Evolutionary conservation across 2,329 filamentous ascomycete species (phyloP).

Genomic region (Botryotinia calthae): DNA sequence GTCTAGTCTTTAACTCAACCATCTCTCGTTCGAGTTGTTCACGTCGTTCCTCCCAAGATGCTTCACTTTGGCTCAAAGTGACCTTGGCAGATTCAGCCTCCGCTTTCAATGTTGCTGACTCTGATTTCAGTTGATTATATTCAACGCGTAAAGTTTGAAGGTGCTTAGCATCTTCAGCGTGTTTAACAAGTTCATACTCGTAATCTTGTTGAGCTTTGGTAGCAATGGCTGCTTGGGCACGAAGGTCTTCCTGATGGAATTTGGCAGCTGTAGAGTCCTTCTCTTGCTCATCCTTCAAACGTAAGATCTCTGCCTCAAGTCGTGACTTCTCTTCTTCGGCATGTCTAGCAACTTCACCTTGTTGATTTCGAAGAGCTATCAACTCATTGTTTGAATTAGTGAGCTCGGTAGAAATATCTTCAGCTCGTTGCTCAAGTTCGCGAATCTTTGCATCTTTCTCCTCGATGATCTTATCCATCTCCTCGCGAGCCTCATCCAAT

Average conservation of each 20-base stretch:
- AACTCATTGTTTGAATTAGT: constrained; percentile 79
- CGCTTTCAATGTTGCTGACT: constrained; percentile 70
- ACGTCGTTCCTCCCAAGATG: constrained; percentile 82
- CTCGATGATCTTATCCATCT: constrained; percentile 71
- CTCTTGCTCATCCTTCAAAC: constrained; percentile 81
- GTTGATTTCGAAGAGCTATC: constrained; percentile 73
- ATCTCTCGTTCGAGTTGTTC: constrained; percentile 83
- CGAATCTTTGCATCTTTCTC: constrained; percentile 78
- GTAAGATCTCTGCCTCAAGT: constrained; percentile 73
- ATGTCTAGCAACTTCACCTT: constrained; percentile 68
- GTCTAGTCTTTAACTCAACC: constrained; percentile 70
- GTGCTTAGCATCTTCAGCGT: constrained; percentile 88
- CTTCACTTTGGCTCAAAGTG: constrained; percentile 74
- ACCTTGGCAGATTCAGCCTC: constrained; percentile 85
- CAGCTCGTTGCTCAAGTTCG: constrained; percentile 78
- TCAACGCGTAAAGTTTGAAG: constrained; percentile 77
- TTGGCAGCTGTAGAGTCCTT: constrained; percentile 75
- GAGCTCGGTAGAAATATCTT: constrained; percentile 81
- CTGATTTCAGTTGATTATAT: constrained; percentile 76
- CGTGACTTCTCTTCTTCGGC: constrained; percentile 79
- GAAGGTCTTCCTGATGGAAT: constrained; percentile 86
- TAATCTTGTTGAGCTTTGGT: constrained; percentile 93
- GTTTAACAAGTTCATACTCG: constrained; percentile 89
- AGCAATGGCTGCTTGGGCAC: constrained; percentile 90
- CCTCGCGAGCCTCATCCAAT: constrained; percentile 82